Base-by-base conservation (phyloP, 2,329 filamentous ascomycete genomes). In the Cladophialophora yegresii region DNA sequence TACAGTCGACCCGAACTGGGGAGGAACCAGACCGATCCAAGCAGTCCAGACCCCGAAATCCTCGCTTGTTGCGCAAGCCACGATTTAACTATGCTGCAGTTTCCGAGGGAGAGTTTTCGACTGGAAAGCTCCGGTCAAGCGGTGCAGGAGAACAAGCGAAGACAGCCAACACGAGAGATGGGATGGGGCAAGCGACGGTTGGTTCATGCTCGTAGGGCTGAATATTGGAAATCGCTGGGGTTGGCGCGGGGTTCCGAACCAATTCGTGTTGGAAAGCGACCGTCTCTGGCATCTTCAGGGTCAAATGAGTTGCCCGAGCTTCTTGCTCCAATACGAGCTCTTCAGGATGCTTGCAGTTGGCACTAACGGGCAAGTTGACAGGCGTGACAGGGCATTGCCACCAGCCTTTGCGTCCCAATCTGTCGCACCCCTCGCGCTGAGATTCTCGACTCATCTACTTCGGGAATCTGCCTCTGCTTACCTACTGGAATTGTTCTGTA, bases 41-140 rank as follows among this genome's bases (percentile, higher is more conserved):
- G 45, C 43, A 64, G 64, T 67, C 64, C 55, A 67, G 64, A 64
- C 64, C 61, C 30, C 53, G 54, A 62, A 51, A 45, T 57, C 49
- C 55, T 67, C 65, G 65, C 65, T 67, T 67, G 51, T 30, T 53
- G 61, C 64, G 64, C 64, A 65, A 65, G 63, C 63, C 63, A 65
- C 63, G 28, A 57, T 28, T 57, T 33, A 23, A n/a, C 8, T 22
- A 16, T 62, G n/a, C 20, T 50, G 40, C 28, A 6, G 30, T 36
- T 62, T 20, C 49, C 51, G 23, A 49, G 55, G 36, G 28, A 36
- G 23, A 28, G 28, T 13, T 33, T 16, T 50, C 40, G 26, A 36
- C n/a, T 8, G 50, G 36, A 2, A 43, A 43, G 36, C 36, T 43
- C 36, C 30, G 20, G 20, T 47, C 32, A 32, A 33, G 20, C 23